Conservation (phyloP, 768 basidiomycete species). For the Leucocoprinus leucothites region DNA sequence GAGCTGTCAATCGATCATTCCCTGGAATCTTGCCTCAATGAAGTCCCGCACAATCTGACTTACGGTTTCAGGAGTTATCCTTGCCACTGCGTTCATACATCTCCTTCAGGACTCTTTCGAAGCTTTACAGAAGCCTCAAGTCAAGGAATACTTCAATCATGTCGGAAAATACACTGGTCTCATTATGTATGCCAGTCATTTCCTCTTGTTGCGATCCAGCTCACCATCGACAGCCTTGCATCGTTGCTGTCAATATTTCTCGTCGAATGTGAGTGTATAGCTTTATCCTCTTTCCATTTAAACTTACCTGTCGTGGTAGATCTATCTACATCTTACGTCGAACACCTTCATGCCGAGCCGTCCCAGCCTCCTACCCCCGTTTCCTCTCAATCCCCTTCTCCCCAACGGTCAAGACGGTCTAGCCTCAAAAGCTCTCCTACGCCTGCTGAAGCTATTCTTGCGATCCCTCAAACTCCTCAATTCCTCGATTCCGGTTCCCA, state of each 20-base stretch:
- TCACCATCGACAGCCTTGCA: conserved; percentile 39
- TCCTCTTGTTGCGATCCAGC: neutral
- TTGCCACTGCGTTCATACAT: conserved; percentile 82
- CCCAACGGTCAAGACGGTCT: conserved; percentile 14
- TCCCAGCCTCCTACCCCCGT: conserved; percentile 45
- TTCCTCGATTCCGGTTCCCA: conserved; percentile 11
- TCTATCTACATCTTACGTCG: conserved; percentile 71
- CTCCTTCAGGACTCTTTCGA: conserved; percentile 75
- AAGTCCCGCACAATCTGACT: neutral
- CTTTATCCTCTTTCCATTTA: neutral
- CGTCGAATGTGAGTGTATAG: conserved; percentile 63
- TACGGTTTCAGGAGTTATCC: conserved; percentile 59
- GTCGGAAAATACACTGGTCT: conserved; percentile 62
- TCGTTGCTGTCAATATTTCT: conserved; percentile 73
- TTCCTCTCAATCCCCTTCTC: conserved; percentile 22
- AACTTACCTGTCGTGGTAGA: conserved; percentile 37
- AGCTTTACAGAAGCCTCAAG: conserved; percentile 43
- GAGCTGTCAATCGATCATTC: neutral
- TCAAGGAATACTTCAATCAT: conserved; percentile 42
- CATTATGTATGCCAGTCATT: conserved; percentile 58
- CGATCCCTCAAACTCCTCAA: conserved; percentile 6
- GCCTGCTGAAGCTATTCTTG: neutral
- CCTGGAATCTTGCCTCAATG: neutral
- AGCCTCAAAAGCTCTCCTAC: conserved; percentile 3
- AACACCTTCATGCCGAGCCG: conserved; percentile 60